Evolutionary conservation across 2,329 filamentous ascomycete species (phyloP).

Genomic region (Epichloe gansuensis): DNA sequence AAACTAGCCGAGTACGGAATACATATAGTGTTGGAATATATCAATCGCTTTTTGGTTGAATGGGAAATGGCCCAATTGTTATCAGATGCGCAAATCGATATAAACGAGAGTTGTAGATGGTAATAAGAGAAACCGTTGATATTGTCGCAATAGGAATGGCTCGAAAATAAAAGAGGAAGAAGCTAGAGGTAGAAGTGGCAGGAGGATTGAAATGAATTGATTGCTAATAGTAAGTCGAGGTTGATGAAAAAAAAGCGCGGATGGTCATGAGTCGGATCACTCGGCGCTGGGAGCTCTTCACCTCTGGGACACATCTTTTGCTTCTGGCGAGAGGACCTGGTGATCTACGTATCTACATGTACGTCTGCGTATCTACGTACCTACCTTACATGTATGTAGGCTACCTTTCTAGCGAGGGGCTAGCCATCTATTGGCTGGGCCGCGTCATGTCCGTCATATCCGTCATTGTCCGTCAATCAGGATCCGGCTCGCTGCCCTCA

Average conservation of each 20-base stretch:
- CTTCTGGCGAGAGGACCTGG: neutral
- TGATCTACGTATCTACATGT: neutral
- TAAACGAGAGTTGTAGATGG: neutral
- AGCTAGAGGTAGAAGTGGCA: neutral
- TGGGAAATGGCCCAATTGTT: neutral
- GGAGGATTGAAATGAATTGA: neutral
- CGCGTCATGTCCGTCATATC: conserved; percentile 3
- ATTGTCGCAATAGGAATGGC: neutral
- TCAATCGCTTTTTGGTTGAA: neutral
- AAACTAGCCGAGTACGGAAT: too few relatives aligned
- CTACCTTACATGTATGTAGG: too few relatives aligned
- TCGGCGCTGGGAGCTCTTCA: conserved; percentile 3
- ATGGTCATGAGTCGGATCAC: neutral
- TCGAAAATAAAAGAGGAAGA: neutral
- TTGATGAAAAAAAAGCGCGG: neutral
- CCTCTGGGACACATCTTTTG: neutral
- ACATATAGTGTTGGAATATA: too few relatives aligned
- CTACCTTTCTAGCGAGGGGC: too few relatives aligned
- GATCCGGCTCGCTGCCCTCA: too few relatives aligned
- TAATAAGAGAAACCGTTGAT: neutral
- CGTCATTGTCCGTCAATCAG: too few relatives aligned
- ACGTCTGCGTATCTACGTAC: neutral
- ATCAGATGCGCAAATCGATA: neutral
- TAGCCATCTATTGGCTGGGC: conserved; percentile 6
- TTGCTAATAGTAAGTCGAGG: neutral